Conservation (phyloP, 768 basidiomycete genomes). For the Termitomyces titanicus region DNA sequence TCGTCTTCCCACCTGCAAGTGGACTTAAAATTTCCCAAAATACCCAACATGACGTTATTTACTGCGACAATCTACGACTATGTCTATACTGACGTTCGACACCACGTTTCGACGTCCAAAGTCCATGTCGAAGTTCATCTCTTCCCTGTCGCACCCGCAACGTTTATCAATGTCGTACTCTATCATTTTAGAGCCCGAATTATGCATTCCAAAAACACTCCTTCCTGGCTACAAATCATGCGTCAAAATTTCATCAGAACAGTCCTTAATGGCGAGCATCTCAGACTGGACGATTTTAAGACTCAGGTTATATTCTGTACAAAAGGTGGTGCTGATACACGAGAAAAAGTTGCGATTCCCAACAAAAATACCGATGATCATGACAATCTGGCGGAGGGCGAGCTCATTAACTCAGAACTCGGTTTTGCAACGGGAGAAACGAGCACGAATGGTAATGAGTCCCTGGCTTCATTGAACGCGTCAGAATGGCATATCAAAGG, state of each 20-base stretch:
- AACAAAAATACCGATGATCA: too few species aligned
- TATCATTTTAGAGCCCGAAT: constrained; percentile 34
- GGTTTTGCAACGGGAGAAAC: not conserved
- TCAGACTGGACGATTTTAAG: constrained; percentile 34
- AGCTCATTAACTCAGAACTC: not conserved
- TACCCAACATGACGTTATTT: constrained; percentile 26
- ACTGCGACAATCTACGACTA: constrained; percentile 24
- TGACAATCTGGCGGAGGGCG: not conserved
- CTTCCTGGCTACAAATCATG: constrained; percentile 32
- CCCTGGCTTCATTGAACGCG: constrained; percentile 25
- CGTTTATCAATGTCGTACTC: constrained; percentile 31
- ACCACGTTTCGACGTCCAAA: constrained; percentile 15
- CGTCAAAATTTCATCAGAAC: constrained; percentile 35
- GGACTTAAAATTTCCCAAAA: constrained; percentile 26
- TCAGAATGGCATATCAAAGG: constrained; percentile 35
- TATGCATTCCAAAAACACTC: constrained; percentile 28
- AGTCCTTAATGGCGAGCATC: constrained; percentile 35
- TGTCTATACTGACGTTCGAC: constrained; percentile 26
- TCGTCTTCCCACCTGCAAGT: constrained; percentile 17
- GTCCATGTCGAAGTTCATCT: constrained; percentile 29
- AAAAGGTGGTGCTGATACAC: too few species aligned
- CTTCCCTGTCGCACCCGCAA: constrained; percentile 34
- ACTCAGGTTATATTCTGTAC: constrained; percentile 28
- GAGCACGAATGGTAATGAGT: constrained; percentile 22
- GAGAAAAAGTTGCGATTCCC: not conserved